These are phyloP conservation scores for Heliamphora exappendiculata DNA, from an alignment of 148 eudicot genomes.

Conservation along the genomic window DNA sequence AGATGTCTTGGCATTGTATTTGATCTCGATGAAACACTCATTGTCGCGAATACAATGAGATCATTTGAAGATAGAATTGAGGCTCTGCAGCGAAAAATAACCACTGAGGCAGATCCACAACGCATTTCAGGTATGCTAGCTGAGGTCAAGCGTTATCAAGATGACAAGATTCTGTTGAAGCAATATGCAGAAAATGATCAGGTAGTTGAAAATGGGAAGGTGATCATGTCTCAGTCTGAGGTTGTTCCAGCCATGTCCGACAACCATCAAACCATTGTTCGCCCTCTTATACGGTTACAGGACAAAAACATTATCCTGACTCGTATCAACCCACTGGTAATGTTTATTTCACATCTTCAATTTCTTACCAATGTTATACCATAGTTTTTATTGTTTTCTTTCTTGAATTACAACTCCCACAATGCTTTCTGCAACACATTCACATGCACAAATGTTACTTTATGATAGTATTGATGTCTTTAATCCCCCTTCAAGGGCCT, in stretches of 20 bases:
- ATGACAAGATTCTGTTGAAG: slow-evolving; percentile 73
- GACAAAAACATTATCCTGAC: slow-evolving; percentile 76
- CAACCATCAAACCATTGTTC: slow-evolving; percentile 41
- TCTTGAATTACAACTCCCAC: no score
- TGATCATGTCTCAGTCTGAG: slow-evolving; percentile 58
- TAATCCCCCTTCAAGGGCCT: no score
- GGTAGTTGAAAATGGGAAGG: slow-evolving; percentile 53
- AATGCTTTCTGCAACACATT: no score
- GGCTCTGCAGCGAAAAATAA: slow-evolving; percentile 35
- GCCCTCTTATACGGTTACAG: slow-evolving; percentile 76
- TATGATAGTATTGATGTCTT: no score
- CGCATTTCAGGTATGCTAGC: slow-evolving; percentile 66
- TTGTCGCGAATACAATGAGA: slow-evolving; percentile 91
- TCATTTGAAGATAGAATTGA: slow-evolving; percentile 90
- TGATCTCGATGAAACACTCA: slow-evolving; percentile 82
- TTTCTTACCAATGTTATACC: no score
- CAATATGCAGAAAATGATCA: slow-evolving; percentile 66
- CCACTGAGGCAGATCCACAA: slow-evolving; percentile 64
- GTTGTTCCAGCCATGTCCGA: slow-evolving; percentile 50
- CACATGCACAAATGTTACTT: no score
- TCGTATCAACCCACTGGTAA: slow-evolving; percentile 98
- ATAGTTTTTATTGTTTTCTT: no score
- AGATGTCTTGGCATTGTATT: slow-evolving; percentile 75
- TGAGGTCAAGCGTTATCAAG: slow-evolving; percentile 63
- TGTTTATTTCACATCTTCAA: no score